These are phyloP conservation scores for Colletotrichum viniferum DNA, from an alignment of 2,329 filamentous ascomycete species.

Conservation along the genomic window DNA sequence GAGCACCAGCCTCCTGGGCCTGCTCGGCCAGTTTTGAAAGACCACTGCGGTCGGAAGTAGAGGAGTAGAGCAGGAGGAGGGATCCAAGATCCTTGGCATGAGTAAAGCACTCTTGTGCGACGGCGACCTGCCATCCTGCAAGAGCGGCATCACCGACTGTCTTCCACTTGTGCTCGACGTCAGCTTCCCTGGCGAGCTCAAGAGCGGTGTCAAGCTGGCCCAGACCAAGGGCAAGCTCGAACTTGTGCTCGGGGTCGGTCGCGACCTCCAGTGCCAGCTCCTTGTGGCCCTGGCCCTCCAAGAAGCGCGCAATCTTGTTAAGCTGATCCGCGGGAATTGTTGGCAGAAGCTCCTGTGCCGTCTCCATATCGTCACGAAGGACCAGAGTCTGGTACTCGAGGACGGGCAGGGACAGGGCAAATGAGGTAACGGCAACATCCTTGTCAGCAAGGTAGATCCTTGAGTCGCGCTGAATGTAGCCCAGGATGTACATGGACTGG, in stretches of 20 bases:
- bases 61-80: conserved; percentile 84
- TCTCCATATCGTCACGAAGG: conserved; percentile 90
- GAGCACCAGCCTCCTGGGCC: conserved; percentile 76
- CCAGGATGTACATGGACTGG: conserved; percentile 90
- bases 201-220: conserved; percentile 86
- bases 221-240: conserved; percentile 85
- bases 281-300: conserved; percentile 97
- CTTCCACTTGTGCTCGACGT: conserved; percentile 98
- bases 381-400: conserved; percentile 98
- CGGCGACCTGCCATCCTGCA: conserved; percentile 80
- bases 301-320: conserved; percentile 97
- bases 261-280: conserved; percentile 93
- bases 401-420: conserved; percentile 87
- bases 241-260: conserved; percentile 94
- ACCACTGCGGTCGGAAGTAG: conserved; percentile 79
- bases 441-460: conserved; percentile 95
- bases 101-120: conserved; percentile 92
- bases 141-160: conserved; percentile 92
- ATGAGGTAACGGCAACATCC: conserved; percentile 90
- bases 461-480: conserved; percentile 95
- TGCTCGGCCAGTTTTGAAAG: conserved; percentile 74
- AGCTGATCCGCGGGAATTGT: conserved; percentile 91
- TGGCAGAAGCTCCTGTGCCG: conserved; percentile 82
- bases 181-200: conserved; percentile 79
- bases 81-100: conserved; percentile 91